These are phyloP conservation scores for Colletotrichum phormii DNA, from an alignment of 2,329 filamentous ascomycete genomes.

Conservation along the genomic window DNA sequence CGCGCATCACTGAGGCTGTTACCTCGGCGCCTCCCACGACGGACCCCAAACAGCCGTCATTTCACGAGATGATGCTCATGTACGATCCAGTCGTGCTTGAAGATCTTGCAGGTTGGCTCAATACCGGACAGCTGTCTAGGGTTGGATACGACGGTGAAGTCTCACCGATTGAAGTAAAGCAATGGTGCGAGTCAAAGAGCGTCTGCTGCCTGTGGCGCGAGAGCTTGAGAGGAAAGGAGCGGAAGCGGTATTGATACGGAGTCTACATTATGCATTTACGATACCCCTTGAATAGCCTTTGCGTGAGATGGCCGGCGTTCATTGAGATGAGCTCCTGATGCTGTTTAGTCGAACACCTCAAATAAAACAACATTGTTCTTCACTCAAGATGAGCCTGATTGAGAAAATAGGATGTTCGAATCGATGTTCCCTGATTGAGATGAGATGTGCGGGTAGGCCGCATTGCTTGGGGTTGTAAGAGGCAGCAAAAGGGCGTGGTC, in stretches of 20 bases:
- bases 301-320: background rate
- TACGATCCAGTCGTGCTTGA: conserved; percentile 93
- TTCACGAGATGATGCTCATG: conserved; percentile 93
- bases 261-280: background rate
- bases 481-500: conserved; percentile 15
- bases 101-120: conserved; percentile 86
- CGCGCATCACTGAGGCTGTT: conserved; percentile 66
- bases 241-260: conserved; percentile 55
- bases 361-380: background rate
- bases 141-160: conserved; percentile 76
- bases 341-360: background rate
- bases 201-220: conserved; percentile 84
- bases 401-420: background rate
- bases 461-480: background rate
- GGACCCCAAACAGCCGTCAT: conserved; percentile 69
- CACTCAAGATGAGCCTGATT: background rate
- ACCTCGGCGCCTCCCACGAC: conserved; percentile 60
- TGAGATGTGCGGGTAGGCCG: background rate
- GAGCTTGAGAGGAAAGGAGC: conserved; percentile 62
- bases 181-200: conserved; percentile 90
- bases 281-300: conserved; percentile 23
- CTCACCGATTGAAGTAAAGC: conserved; percentile 75
- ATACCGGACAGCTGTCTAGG: conserved; percentile 73
- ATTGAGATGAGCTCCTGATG: background rate
- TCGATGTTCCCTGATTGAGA: background rate